These are phyloP conservation scores for Schizochytrium sp. DNA, from an alignment of 108 stramenopile genomes.

Conservation along the genomic window DNA sequence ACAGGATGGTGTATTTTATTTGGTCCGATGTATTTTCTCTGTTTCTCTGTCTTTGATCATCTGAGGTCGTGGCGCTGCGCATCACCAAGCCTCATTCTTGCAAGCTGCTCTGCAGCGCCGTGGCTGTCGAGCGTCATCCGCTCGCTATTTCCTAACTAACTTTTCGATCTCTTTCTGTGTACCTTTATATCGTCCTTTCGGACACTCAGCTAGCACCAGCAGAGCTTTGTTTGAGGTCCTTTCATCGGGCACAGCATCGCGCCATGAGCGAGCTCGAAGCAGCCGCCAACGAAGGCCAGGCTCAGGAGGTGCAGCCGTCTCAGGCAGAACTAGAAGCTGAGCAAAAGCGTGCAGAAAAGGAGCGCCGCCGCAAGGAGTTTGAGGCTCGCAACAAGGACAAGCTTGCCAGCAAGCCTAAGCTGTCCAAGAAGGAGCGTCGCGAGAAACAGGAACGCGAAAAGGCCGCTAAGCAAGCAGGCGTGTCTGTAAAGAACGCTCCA, in stretches of 20 bases:
- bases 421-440: constrained; percentile 91
- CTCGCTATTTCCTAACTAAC: not conserved
- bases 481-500: not conserved
- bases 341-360: constrained; percentile 60
- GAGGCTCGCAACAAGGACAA: constrained; percentile 59
- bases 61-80: no score
- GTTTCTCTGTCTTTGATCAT: no score
- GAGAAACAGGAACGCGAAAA: constrained; percentile 91
- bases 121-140: no score
- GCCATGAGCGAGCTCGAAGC: no score
- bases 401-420: constrained; percentile 76
- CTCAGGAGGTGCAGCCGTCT: not conserved
- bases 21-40: no score
- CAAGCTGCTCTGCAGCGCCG: no score
- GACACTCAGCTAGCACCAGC: not conserved
- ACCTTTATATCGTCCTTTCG: not conserved
- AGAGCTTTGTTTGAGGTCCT: constrained; percentile 2
- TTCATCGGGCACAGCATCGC: no score
- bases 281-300: no score
- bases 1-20: no score
- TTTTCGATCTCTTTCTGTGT: not conserved
- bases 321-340: constrained; percentile 15
- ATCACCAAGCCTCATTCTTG: no score
- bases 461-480: constrained; percentile 80
- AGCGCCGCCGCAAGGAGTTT: constrained; percentile 1